These are phyloP conservation scores for Goniomonas avonlea DNA, from an alignment of 78 protist genomes.

Conservation along the genomic window DNA sequence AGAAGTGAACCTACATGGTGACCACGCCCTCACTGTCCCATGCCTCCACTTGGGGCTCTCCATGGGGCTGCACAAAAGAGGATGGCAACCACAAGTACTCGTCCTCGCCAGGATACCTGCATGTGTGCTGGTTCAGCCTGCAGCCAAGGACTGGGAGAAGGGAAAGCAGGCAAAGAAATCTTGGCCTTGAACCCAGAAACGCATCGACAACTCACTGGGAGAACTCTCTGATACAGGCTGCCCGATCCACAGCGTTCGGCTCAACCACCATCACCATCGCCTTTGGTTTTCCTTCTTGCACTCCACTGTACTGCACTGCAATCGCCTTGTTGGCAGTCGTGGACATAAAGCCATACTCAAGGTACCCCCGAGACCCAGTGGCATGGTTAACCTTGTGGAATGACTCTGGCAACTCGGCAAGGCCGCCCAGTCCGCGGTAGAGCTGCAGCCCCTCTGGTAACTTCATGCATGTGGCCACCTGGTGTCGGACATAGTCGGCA, in stretches of 20 bases:
- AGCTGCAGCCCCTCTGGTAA: neutral
- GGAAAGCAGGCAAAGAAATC: too few relatives aligned
- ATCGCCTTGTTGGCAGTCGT: neutral
- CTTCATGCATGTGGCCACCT: neutral
- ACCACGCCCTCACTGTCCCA: neutral
- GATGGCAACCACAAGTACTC: slow-evolving; percentile 5
- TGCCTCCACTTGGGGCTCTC: neutral
- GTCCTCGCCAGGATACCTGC: slow-evolving; percentile 1
- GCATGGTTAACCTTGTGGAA: neutral
- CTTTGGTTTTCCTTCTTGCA: neutral
- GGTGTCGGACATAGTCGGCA: too few relatives aligned
- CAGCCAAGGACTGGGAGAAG: too few relatives aligned
- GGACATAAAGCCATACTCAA: neutral
- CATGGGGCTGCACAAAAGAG: neutral
- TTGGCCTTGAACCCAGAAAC: too few relatives aligned
- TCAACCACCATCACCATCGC: neutral
- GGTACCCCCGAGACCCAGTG: too few relatives aligned
- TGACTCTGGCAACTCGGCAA: neutral
- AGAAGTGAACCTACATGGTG: too few relatives aligned
- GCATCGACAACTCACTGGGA: too few relatives aligned
- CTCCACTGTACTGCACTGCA: neutral
- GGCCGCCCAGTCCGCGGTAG: slow-evolving; percentile 9
- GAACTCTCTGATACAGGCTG: neutral
- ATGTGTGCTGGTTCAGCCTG: too few relatives aligned
- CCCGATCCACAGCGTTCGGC: neutral